Percentiles rank a stretch among this genome's conserved stretches.
Conservation (phyloP, 768 basidiomycete genomes). For the Coprinopsis marcescibilis region DNA sequence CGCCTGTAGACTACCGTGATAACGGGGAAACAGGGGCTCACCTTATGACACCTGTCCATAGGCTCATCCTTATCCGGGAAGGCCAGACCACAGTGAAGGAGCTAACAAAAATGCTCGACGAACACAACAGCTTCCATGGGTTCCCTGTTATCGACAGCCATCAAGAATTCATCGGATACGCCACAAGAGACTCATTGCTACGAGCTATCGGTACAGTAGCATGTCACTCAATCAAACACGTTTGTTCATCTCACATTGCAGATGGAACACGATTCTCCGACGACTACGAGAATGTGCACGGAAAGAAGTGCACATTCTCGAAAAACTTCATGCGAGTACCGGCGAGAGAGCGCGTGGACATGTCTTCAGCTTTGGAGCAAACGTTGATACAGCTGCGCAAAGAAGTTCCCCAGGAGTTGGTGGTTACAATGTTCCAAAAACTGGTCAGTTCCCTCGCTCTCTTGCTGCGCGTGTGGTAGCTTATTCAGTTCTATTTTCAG, state of each 20-base stretch:
- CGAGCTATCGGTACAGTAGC: conserved; percentile 28
- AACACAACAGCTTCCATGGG: conserved; percentile 44
- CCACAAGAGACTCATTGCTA: conserved; percentile 49
- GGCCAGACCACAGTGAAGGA: conserved; percentile 40
- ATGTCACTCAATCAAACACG: background rate
- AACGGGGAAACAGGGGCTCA: conserved; percentile 55
- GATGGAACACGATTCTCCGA: conserved; percentile 17
- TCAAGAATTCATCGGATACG: conserved; percentile 52
- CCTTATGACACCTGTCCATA: conserved; percentile 49
- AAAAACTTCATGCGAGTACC: conserved; percentile 21
- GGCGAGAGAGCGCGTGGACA: conserved; percentile 27
- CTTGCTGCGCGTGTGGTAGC: background rate
- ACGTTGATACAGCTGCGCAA: conserved; percentile 58
- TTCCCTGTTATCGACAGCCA: conserved; percentile 55
- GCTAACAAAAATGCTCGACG: conserved; percentile 43
- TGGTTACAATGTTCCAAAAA: conserved; percentile 72
- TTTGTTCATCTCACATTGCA: background rate
- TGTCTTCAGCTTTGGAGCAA: conserved; percentile 37
- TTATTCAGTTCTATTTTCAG: conserved; percentile 24
- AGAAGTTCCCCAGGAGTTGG: conserved; percentile 64
- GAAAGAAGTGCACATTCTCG: conserved; percentile 40
- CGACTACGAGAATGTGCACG: conserved; percentile 20
- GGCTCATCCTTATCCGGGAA: conserved; percentile 50
- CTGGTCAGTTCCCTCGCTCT: conserved; percentile 33
- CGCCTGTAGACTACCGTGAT: conserved; percentile 60